These are phyloP conservation scores for Cryphonectria parasitica DNA, from an alignment of 2,329 filamentous ascomycete species.

Conservation along the genomic window DNA sequence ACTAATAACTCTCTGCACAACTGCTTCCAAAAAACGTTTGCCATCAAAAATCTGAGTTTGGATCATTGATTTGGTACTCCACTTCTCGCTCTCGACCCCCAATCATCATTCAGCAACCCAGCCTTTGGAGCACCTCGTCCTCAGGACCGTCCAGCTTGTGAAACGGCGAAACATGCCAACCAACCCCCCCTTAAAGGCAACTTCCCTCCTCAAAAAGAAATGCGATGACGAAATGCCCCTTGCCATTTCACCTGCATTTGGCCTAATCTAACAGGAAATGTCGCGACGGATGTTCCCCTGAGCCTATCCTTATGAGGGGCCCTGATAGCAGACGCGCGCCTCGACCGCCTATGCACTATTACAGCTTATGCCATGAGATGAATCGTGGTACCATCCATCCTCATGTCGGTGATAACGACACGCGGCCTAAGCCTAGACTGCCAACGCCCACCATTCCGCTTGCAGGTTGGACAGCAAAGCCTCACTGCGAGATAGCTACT, in stretches of 20 bases:
- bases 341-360: background rate
- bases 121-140: background rate
- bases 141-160: background rate
- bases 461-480: background rate
- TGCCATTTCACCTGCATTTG: background rate
- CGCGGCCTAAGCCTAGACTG: background rate
- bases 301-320: too few species aligned
- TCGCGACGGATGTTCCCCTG: conserved; percentile 9
- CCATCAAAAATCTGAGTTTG: conserved; percentile 6
- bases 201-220: background rate
- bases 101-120: background rate
- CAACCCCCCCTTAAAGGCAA: background rate
- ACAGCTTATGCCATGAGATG: background rate
- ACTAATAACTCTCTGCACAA: background rate
- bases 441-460: background rate
- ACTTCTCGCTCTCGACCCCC: background rate
- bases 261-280: conserved; percentile 17
- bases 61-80: background rate
- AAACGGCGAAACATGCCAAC: background rate
- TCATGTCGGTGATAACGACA: conserved; percentile 8
- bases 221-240: conserved; percentile 5
- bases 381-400: conserved; percentile 2
- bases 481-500: background rate
- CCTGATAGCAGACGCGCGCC: conserved; percentile 1
- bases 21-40: background rate